Base-by-base conservation (phyloP, 768 basidiomycete species). In the Gautieria morchelliformis region DNA sequence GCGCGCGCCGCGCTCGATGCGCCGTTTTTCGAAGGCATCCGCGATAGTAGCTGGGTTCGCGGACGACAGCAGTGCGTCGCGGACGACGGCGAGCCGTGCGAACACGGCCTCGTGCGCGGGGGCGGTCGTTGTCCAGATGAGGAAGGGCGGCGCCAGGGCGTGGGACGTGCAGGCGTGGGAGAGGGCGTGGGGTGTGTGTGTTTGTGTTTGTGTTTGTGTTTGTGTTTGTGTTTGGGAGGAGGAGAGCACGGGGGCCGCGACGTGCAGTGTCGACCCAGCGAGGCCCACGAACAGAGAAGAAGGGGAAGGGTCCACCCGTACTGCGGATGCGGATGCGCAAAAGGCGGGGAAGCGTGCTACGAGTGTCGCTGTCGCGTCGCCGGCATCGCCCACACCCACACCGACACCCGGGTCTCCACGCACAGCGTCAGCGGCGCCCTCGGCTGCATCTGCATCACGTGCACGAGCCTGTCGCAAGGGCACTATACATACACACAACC, bases 1-100 rank as follows among this genome's bases (percentile, higher is more conserved):
- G 58, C 86, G 73, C 7, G 90, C 85, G 4, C 96, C 96, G 32
- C 96, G 75, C 69, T 99, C 96, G 1, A 97, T 80, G 19, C 89
- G 80, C 41, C 95, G 79, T 11, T 75, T 80, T 65, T 89, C 84
- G 83, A 84, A 87, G 58, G 20, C 66, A 30, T 72, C 15, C 19
- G 7, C 5, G 8, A 47, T n/a, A 48, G 20, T 22, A 19, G 30
- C 58, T 24, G n/a, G 68, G 69, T 14, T 14, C 9, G 4, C 35
- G 10, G 35, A 14, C 35, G 35, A 37, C 35, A 37, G 9, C 35
- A 68, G 58, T 22, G 65, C 46, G 0, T 68, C 47, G 0, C 64
- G 39, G 0, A 78, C 64, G 1, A 61, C 61, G 3, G 62, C 41
- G 4, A 89, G 63, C 3, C 89, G 85, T 1, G 80, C 80, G 63